These are phyloP conservation scores for Thalassiosira livingstoniorum DNA, from an alignment of 352 stramenopile genomes.

Conservation along the genomic window DNA sequence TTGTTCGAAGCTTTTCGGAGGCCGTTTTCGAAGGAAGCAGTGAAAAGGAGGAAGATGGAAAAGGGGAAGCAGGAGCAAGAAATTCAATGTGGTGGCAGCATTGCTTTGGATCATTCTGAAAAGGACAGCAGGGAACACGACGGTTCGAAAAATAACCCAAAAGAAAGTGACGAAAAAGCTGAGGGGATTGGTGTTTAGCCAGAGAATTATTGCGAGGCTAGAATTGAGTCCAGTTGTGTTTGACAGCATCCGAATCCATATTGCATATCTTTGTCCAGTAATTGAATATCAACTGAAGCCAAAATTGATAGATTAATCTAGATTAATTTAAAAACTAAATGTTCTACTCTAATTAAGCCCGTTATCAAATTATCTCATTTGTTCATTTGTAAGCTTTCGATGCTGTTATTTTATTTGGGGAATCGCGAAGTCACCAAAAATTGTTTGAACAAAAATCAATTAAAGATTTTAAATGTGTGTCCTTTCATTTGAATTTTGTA, in stretches of 20 bases:
- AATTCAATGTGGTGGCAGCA: constrained; percentile 11
- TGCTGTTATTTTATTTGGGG: too few relatives aligned
- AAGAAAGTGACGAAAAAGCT: not conserved
- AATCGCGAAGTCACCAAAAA: not conserved
- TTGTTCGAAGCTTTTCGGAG: constrained; percentile 94
- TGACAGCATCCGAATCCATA: not conserved
- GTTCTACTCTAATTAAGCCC: not conserved
- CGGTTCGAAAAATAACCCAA: not conserved
- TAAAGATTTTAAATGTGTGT: not conserved
- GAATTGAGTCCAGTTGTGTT: not conserved
- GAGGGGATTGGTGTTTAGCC: not conserved
- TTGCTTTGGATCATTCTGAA: not conserved
- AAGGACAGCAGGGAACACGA: not conserved
- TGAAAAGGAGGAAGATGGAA: constrained; percentile 44
- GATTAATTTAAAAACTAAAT: not conserved
- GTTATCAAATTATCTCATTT: too few relatives aligned
- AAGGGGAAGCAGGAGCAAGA: constrained; percentile 20
- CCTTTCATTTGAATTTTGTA: not conserved
- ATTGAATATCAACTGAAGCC: not conserved
- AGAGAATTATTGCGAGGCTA: not conserved
- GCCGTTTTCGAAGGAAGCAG: constrained; percentile 85
- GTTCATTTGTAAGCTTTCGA: too few relatives aligned
- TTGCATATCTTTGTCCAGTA: not conserved
- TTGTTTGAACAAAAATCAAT: not conserved
- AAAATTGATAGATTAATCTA: not conserved